These are phyloP conservation scores for Cutaneotrichosporon curvatum DNA, from an alignment of 1,284 basidiomycete species.

Conservation along the genomic window DNA sequence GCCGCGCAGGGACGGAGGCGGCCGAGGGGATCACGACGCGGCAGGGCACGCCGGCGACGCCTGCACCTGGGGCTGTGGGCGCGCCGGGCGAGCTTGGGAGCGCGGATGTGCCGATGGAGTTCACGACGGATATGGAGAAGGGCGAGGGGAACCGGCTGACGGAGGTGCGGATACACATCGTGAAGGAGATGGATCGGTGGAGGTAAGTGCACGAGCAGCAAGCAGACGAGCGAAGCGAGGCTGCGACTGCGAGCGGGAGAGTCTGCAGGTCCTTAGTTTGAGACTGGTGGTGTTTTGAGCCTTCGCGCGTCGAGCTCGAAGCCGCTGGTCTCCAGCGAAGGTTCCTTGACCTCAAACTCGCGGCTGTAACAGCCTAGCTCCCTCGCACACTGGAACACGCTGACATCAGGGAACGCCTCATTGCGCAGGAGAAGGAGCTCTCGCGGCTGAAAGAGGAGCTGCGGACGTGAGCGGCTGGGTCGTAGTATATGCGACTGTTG, in stretches of 20 bases:
- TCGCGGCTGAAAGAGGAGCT: constrained; percentile 17
- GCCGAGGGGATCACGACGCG: constrained; percentile 6
- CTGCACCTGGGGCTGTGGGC: constrained; percentile 7
- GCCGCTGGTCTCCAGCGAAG: too few species aligned
- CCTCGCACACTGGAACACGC: background rate
- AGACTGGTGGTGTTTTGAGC: background rate
- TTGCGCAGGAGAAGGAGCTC: constrained; percentile 50
- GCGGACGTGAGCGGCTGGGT: background rate
- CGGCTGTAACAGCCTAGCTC: too few species aligned
- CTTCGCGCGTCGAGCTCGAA: background rate
- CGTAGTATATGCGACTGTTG: too few species aligned
- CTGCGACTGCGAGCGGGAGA: background rate
- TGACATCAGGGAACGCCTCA: constrained; percentile 45
- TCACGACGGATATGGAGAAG: constrained; percentile 70
- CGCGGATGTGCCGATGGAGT: constrained; percentile 59
- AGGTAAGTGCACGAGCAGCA: constrained; percentile 27
- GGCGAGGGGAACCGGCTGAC: constrained; percentile 77
- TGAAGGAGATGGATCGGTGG: constrained; percentile 46
- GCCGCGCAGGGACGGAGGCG: constrained; percentile 6
- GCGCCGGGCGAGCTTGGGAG: constrained; percentile 37
- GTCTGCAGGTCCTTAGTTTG: background rate
- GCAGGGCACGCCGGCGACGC: constrained; percentile 7
- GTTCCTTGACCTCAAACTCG: too few species aligned
- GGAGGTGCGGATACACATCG: constrained; percentile 62
- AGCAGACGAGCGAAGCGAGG: background rate